phyloP scores from a whole-genome alignment of 495 filamentous ascomycete species.

The Penicillium herquei region DNA sequence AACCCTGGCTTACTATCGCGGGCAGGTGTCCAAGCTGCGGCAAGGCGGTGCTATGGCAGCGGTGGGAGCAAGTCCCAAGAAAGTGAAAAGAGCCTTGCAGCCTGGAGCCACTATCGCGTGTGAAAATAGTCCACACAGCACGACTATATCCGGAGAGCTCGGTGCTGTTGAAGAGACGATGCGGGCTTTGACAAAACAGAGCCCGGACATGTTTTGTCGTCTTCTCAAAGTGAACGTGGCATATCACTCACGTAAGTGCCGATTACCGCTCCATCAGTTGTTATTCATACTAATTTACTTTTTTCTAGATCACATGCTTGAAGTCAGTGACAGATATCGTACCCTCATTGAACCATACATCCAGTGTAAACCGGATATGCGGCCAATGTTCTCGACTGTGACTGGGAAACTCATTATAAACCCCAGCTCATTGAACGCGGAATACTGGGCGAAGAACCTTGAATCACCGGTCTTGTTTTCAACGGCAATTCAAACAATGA shows the following conservation, averaged over 20 bases:
- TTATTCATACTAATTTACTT: not conserved
- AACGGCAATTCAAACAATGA: not conserved
- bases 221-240: not conserved
- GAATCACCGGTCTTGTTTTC: constrained; percentile 35
- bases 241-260: constrained; percentile 23
- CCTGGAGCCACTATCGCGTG: constrained; percentile 38
- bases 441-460: constrained; percentile 43
- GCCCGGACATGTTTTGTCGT: not conserved
- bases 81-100: constrained; percentile 18
- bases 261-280: not conserved
- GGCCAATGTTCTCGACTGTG: constrained; percentile 13
- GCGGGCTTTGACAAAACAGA: not conserved
- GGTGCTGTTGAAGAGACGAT: not conserved
- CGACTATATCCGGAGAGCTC: constrained; percentile 44
- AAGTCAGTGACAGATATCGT: too few relatives aligned
- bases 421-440: constrained; percentile 12
- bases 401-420: constrained; percentile 15
- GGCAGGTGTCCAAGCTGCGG: not conserved
- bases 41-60: constrained; percentile 25
- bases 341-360: too few relatives aligned
- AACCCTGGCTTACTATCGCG: constrained; percentile 7
- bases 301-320: not conserved
- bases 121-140: constrained; percentile 39
- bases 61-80: constrained; percentile 24
- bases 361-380: not conserved